phyloP scores from a whole-genome alignment of 116 monocot genomes.

The Zostera marina region DNA sequence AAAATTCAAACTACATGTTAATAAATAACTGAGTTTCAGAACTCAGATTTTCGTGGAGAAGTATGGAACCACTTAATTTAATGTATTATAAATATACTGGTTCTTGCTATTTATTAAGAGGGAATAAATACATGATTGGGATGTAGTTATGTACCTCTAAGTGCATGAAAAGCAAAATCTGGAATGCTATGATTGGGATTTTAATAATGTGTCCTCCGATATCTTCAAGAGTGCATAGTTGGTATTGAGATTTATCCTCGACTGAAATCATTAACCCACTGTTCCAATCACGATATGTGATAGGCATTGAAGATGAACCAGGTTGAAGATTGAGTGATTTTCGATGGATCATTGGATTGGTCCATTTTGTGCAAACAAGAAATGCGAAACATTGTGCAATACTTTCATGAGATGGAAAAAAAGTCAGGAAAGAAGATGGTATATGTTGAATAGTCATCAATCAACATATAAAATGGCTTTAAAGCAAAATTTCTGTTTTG shows the following conservation, averaged over 20 bases:
- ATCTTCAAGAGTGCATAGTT: slow-evolving; percentile 68
- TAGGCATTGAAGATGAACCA: slow-evolving; percentile 59
- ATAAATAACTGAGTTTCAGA: neutral
- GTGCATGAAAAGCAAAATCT: slow-evolving; percentile 82
- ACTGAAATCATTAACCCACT: slow-evolving; percentile 59
- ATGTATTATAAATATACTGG: neutral
- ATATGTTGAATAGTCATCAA: too few species aligned
- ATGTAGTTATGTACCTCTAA: slow-evolving; percentile 44
- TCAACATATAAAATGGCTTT: too few species aligned
- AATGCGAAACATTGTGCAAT: slow-evolving; percentile 97
- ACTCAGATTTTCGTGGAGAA: neutral
- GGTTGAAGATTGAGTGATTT: slow-evolving; percentile 39
- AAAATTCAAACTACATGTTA: too few species aligned
- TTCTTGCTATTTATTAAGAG: neutral
- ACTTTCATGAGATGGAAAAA: slow-evolving; percentile 19
- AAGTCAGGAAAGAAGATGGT: neutral
- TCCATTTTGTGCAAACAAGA: slow-evolving; percentile 97
- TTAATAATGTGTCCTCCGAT: slow-evolving; percentile 98
- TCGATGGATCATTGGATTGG: slow-evolving; percentile 88
- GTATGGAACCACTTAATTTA: neutral
- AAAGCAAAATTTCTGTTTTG: too few species aligned
- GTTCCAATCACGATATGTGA: slow-evolving; percentile 73
- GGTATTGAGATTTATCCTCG: slow-evolving; percentile 56
- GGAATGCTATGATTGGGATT: slow-evolving; percentile 75
- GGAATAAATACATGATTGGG: neutral